phyloP scores from a whole-genome alignment of 2,329 filamentous ascomycete genomes.

The Botrytis pseudocinerea region DNA sequence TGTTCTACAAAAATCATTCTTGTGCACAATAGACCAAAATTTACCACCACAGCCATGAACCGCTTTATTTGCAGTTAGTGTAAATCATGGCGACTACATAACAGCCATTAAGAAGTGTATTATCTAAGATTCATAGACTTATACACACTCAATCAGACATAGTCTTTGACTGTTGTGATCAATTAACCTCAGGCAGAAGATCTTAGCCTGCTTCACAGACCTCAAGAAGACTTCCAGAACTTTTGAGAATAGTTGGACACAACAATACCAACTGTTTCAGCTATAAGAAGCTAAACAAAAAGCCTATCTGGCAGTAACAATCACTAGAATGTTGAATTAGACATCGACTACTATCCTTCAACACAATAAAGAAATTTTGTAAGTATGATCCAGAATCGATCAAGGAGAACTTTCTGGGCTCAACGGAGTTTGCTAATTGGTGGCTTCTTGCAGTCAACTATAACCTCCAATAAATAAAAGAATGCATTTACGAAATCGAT shows the following conservation, averaged over 20 bases:
- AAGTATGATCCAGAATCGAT: not conserved
- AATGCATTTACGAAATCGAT: not conserved
- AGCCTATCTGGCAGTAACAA: not conserved
- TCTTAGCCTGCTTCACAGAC: not conserved
- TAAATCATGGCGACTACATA: not conserved
- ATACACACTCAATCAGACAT: not conserved
- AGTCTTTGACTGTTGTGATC: no score
- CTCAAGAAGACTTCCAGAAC: no score
- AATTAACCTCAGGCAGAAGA: not conserved
- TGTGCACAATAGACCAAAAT: not conserved
- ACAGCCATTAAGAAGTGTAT: not conserved
- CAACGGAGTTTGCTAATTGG: not conserved
- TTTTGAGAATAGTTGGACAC: not conserved
- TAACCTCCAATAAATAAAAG: not conserved
- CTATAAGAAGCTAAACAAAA: not conserved
- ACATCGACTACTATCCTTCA: not conserved
- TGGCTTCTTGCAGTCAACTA: not conserved
- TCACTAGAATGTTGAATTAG: accelerated
- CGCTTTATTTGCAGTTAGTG: not conserved
- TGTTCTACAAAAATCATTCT: not conserved
- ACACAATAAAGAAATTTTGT: no score
- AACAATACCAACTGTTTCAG: not conserved
- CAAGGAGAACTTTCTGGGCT: not conserved
- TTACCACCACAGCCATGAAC: not conserved
- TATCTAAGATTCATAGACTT: not conserved